Conservation (phyloP, 2,329 filamentous ascomycete species). For the Aspergillus tamarii region DNA sequence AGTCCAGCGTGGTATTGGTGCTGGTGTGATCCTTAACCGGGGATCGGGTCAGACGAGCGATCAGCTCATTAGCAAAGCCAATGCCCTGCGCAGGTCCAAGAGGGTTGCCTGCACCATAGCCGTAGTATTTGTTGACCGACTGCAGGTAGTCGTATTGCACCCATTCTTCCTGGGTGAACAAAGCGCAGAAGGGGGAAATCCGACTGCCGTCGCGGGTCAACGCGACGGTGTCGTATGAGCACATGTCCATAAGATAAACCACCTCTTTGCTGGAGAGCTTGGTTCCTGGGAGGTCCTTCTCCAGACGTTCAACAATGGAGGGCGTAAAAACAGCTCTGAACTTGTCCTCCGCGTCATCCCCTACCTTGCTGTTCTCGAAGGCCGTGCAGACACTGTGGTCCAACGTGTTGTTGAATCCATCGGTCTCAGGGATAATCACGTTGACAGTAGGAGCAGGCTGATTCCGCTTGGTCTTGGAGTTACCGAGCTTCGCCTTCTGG, state of each 20-base stretch:
- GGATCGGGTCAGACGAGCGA: conserved; percentile 72
- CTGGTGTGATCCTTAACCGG: conserved; percentile 73
- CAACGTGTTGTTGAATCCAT: conserved; percentile 77
- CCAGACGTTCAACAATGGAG: conserved; percentile 69
- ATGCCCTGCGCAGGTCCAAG: conserved; percentile 84
- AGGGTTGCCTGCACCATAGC: conserved; percentile 73
- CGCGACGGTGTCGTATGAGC: conserved; percentile 81
- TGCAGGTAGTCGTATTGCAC: conserved; percentile 78
- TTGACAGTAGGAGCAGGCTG: conserved; percentile 61
- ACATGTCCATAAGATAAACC: conserved; percentile 82
- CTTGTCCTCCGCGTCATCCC: conserved; percentile 51
- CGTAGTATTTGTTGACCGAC: conserved; percentile 82
- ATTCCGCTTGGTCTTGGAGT: conserved; percentile 44
- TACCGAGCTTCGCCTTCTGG: conserved; percentile 56
- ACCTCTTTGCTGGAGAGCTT: conserved; percentile 66
- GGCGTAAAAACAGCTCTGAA: conserved; percentile 70
- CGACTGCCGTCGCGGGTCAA: conserved; percentile 50
- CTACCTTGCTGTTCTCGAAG: conserved; percentile 64
- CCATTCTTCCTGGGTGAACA: conserved; percentile 79
- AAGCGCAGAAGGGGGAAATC: conserved; percentile 71
- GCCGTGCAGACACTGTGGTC: conserved; percentile 71
- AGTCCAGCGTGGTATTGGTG: conserved; percentile 78
- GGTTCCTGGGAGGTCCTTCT: conserved; percentile 67
- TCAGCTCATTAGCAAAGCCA: conserved; percentile 84
- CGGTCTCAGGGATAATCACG: conserved; percentile 69